Percentiles rank a stretch among this genome's conserved stretches.
Evolutionary conservation across 805 yeast genomes (phyloP).

Genomic region (Metschnikowia lunata): DNA sequence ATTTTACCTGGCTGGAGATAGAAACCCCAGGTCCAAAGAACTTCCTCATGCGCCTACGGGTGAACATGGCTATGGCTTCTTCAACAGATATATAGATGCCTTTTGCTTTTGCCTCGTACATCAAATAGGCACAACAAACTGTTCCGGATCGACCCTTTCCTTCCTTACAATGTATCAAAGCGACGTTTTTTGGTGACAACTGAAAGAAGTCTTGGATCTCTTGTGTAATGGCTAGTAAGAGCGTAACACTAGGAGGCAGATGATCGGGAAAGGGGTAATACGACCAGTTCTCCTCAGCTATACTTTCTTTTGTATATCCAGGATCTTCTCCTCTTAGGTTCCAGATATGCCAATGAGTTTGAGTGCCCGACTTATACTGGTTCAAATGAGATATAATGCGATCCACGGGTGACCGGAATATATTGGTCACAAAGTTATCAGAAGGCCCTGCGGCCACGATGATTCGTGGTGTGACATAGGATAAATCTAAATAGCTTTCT

Average conservation of each 20-base stretch:
- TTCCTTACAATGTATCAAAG: constrained; percentile 78
- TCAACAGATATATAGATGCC: constrained; percentile 23
- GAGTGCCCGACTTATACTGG: constrained; percentile 42
- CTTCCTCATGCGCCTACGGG: constrained; percentile 51
- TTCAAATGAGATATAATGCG: constrained; percentile 44
- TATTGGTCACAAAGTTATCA: constrained; percentile 33
- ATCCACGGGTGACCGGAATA: constrained; percentile 45
- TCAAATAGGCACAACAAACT: constrained; percentile 63
- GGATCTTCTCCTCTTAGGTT: constrained; percentile 61
- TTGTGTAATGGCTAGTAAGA: constrained; percentile 42
- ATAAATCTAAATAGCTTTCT: constrained; percentile 49
- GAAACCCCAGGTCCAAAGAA: constrained; percentile 65
- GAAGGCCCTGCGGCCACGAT: constrained; percentile 79
- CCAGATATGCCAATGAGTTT: constrained; percentile 64
- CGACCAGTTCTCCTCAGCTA: constrained; percentile 12
- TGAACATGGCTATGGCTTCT: constrained; percentile 51
- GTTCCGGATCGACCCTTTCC: constrained; percentile 93
- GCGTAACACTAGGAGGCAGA: constrained; percentile 59
- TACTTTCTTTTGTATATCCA: constrained; percentile 20
- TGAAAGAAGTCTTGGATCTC: constrained; percentile 44
- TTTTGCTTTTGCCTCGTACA: constrained; percentile 32
- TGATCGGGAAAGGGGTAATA: constrained; percentile 70
- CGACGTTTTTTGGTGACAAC: constrained; percentile 40
- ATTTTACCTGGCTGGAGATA: constrained; percentile 64
- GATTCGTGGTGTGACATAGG: constrained; percentile 60